A percentile compares a stretch with the other conserved stretches of the same genome.
These are phyloP conservation scores for Tolypocladium ovalisporum DNA, from an alignment of 2,329 filamentous ascomycete genomes.

Conservation along the genomic window DNA sequence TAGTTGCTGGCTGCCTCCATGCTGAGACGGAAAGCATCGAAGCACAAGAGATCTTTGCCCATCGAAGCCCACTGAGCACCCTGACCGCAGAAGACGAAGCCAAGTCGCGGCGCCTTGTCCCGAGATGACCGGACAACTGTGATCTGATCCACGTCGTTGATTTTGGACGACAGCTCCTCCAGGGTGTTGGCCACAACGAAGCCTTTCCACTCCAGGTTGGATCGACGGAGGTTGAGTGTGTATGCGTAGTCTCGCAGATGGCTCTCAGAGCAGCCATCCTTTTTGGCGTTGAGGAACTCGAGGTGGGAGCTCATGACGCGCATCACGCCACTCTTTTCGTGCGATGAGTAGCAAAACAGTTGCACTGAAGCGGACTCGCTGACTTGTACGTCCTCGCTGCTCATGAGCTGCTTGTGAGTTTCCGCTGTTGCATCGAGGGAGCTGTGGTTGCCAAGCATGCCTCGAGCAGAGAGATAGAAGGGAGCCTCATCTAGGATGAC, in stretches of 20 bases:
- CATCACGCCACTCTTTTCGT: conserved; percentile 27
- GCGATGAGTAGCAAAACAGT: conserved; percentile 32
- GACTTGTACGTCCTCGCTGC: not conserved
- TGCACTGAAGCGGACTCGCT: conserved; percentile 11
- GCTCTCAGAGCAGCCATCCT: not conserved
- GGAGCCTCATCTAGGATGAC: conserved; percentile 38
- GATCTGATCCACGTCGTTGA: conserved; percentile 10
- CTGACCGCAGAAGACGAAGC: conserved; percentile 33
- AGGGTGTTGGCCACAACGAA: conserved; percentile 23
- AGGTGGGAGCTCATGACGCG: conserved; percentile 24
- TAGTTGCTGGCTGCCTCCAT: conserved; percentile 22
- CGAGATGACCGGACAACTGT: conserved; percentile 12
- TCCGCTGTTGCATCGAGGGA: conserved; percentile 9
- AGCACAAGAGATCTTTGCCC: conserved; percentile 28
- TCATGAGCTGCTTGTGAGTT: not conserved
- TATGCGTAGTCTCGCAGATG: conserved; percentile 32
- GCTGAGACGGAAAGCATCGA: conserved; percentile 28
- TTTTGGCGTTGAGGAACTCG: conserved; percentile 15
- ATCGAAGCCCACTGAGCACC: conserved; percentile 31
- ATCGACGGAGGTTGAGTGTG: conserved; percentile 33
- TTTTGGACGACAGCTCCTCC: conserved; percentile 19
- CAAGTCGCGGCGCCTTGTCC: conserved; percentile 18
- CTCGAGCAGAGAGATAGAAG: conserved; percentile 24
- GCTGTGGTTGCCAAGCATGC: conserved; percentile 24
- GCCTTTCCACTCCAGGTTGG: conserved; percentile 30